Conservation (phyloP, 2,329 filamentous ascomycete genomes). For the Aspergillus pseudoterreus region DNA sequence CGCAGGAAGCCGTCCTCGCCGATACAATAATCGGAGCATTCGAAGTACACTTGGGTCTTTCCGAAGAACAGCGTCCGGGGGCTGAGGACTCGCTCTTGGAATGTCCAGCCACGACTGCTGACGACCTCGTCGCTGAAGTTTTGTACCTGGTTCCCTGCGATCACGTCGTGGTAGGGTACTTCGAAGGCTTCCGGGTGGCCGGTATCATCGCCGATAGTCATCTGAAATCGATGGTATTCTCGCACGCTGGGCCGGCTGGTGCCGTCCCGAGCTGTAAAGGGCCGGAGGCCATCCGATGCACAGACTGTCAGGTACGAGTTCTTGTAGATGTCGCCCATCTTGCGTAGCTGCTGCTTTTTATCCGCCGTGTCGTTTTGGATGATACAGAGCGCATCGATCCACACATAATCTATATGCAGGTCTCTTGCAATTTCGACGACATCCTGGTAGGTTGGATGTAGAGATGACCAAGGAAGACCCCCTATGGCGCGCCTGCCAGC, state of each 20-base stretch:
- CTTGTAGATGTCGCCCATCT: not conserved
- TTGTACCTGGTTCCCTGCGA: not conserved
- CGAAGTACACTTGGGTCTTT: not conserved
- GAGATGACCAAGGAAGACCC: too few relatives aligned
- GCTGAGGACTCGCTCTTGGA: not conserved
- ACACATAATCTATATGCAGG: not conserved
- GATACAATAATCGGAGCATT: not conserved
- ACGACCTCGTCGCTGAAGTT: not conserved
- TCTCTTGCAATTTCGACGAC: not conserved
- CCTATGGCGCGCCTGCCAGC: too few relatives aligned
- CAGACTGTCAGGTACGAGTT: not conserved
- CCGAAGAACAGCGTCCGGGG: not conserved
- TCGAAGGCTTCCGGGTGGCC: not conserved
- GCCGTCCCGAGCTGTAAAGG: not conserved
- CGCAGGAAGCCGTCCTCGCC: not conserved
- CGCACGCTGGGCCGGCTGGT: not conserved
- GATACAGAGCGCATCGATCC: not conserved
- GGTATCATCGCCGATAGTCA: not conserved
- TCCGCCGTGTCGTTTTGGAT: not conserved
- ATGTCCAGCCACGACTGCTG: not conserved
- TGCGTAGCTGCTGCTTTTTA: not conserved
- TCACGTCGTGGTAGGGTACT: not conserved
- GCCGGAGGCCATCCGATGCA: not conserved
- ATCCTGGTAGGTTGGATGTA: not conserved
- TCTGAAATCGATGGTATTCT: not conserved